Evolutionary conservation across 495 filamentous ascomycete species (phyloP).

Genomic region (Collariella sp.): DNA sequence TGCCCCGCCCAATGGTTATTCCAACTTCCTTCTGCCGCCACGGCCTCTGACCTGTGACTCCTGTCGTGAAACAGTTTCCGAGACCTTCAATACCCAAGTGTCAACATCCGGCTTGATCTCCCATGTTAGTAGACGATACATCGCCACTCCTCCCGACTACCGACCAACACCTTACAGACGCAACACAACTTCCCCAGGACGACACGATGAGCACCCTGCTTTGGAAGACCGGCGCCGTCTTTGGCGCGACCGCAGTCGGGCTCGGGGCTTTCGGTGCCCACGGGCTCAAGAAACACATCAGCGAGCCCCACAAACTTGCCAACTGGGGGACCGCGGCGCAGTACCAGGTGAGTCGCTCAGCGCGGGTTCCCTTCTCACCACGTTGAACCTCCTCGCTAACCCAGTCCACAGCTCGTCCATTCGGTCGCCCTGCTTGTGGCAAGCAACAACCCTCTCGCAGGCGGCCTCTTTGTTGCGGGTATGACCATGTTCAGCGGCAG

Average conservation of each 20-base stretch:
- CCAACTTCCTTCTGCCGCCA: too few species aligned
- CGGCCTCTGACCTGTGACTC: too few species aligned
- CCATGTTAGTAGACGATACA: not conserved
- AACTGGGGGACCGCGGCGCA: conserved; percentile 53
- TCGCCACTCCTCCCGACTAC: conserved; percentile 2
- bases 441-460: conserved; percentile 31
- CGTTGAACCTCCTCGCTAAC: not conserved
- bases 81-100: too few species aligned
- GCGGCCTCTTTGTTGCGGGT: conserved; percentile 36
- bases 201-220: conserved; percentile 29
- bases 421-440: conserved; percentile 47
- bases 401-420: conserved; percentile 43
- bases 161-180: not conserved
- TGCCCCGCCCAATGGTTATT: too few species aligned
- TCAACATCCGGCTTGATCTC: too few species aligned
- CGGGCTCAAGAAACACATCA: conserved; percentile 48
- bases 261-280: conserved; percentile 58
- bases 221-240: conserved; percentile 52
- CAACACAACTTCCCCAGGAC: not conserved
- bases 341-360: conserved; percentile 43
- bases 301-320: conserved; percentile 44
- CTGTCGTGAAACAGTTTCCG: too few species aligned
- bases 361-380: not conserved
- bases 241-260: conserved; percentile 49
- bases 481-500: conserved; percentile 53